Conservation (phyloP, 352 stramenopile species). For the Blastocystis sp. region DNA sequence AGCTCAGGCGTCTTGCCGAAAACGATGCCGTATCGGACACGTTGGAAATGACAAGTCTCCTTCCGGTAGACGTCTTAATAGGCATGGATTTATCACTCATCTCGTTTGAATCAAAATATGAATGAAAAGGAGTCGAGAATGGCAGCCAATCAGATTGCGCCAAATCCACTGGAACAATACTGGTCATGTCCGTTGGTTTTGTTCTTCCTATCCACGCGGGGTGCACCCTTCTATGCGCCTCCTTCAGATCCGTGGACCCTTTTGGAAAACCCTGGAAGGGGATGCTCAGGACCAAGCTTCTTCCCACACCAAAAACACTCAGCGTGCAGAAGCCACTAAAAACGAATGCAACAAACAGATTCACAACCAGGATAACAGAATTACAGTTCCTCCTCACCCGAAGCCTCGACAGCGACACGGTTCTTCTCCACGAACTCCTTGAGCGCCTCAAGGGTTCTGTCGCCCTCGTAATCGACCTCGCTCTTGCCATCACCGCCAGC, state of each 20-base stretch:
- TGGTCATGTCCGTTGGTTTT: not conserved
- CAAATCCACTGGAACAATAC: constrained; percentile 58
- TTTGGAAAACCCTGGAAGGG: not conserved
- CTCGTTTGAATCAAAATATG: not conserved
- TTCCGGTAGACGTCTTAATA: constrained; percentile 62
- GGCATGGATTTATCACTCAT: constrained; percentile 39
- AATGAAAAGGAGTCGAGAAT: not conserved
- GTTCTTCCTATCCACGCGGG: too few relatives aligned
- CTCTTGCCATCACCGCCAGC: constrained; percentile 71
- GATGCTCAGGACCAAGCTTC: too few relatives aligned
- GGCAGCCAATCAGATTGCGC: constrained; percentile 56
- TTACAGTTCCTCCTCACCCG: constrained; percentile 69
- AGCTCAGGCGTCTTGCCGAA: constrained; percentile 59
- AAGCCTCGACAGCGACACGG: constrained; percentile 67
- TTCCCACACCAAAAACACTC: too few relatives aligned
- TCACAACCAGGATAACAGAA: not conserved
- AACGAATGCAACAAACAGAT: constrained; percentile 33
- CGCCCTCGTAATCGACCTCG: constrained; percentile 71
- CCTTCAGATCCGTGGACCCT: not conserved
- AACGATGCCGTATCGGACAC: constrained; percentile 47
- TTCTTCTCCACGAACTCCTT: constrained; percentile 73
- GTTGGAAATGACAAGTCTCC: constrained; percentile 61
- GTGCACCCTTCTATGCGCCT: not conserved
- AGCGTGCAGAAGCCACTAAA: not conserved
- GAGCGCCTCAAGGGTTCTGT: constrained; percentile 71